phyloP scores from a whole-genome alignment of 2,329 filamentous ascomycete genomes.

The Penicillium frequentans region DNA sequence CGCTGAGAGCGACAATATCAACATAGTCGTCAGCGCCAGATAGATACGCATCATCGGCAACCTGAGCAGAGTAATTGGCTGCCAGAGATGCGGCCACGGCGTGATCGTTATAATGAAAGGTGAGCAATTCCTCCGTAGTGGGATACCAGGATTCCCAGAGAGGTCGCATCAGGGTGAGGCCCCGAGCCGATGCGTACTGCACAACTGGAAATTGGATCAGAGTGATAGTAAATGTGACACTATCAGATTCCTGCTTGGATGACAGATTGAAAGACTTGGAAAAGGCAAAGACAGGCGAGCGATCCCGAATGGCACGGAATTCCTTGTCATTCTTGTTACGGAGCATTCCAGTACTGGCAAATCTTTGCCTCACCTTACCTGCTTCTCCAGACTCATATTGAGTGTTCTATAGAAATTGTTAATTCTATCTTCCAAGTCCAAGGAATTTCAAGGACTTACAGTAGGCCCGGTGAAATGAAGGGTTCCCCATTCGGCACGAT shows the following conservation, averaged over 20 bases:
- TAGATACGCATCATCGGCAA: constrained; percentile 69
- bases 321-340: constrained; percentile 65
- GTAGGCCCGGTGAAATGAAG: constrained; percentile 73
- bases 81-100: constrained; percentile 63
- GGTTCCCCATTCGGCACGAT: constrained; percentile 81
- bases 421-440: constrained; percentile 2
- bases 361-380: constrained; percentile 63
- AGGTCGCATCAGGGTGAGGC: constrained; percentile 74
- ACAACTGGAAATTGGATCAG: constrained; percentile 77
- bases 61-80: constrained; percentile 69
- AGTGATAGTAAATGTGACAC: constrained; percentile 71
- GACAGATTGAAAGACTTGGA: constrained; percentile 62
- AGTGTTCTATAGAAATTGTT: constrained; percentile 46
- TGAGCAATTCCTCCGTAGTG: constrained; percentile 62
- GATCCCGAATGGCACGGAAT: constrained; percentile 71
- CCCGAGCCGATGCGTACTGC: constrained; percentile 74
- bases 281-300: constrained; percentile 82
- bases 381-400: constrained; percentile 72
- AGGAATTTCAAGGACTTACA: constrained; percentile 28
- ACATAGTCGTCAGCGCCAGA: constrained; percentile 75
- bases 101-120: constrained; percentile 77
- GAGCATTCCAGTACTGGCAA: constrained; percentile 66
- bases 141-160: constrained; percentile 76
- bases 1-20: constrained; percentile 74
- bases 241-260: constrained; percentile 46